phyloP scores from a whole-genome alignment of 2,329 filamentous ascomycete species.

The Paecilomyces variotii region DNA sequence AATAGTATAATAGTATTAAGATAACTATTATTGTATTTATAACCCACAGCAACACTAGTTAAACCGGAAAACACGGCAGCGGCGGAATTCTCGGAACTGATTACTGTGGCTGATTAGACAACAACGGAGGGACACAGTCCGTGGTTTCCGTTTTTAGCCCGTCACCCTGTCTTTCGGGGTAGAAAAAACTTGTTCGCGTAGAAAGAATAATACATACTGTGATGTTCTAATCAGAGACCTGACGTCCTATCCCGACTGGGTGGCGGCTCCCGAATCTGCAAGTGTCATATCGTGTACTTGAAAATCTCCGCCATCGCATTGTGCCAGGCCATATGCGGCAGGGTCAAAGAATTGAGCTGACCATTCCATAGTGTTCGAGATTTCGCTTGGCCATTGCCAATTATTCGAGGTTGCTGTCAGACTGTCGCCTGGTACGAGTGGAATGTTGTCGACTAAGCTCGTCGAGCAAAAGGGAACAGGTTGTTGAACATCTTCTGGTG shows the following conservation, averaged over 20 bases:
- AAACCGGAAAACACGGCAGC: no score
- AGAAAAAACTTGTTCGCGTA: no score
- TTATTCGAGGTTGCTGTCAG: neutral
- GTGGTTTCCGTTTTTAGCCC: no score
- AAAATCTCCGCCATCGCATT: neutral
- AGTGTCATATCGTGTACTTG: neutral
- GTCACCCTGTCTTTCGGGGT: no score
- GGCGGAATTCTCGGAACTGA: no score
- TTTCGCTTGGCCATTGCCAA: slow-evolving; percentile 3
- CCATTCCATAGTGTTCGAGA: slow-evolving; percentile 4
- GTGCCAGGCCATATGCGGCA: neutral
- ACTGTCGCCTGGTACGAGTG: neutral
- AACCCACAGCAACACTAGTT: no score
- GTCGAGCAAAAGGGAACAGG: neutral
- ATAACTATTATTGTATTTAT: no score
- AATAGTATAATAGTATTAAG: no score
- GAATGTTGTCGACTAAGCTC: neutral
- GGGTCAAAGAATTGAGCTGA: slow-evolving; percentile 2
- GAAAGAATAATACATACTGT: no score
- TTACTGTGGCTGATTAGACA: no score
- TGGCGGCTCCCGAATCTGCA: neutral
- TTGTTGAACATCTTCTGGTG: neutral
- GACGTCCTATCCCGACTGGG: neutral
- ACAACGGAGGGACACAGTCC: no score
- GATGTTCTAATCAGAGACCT: no score